phyloP scores from a whole-genome alignment of 805 yeast genomes.

The Candida silvicultrix region DNA sequence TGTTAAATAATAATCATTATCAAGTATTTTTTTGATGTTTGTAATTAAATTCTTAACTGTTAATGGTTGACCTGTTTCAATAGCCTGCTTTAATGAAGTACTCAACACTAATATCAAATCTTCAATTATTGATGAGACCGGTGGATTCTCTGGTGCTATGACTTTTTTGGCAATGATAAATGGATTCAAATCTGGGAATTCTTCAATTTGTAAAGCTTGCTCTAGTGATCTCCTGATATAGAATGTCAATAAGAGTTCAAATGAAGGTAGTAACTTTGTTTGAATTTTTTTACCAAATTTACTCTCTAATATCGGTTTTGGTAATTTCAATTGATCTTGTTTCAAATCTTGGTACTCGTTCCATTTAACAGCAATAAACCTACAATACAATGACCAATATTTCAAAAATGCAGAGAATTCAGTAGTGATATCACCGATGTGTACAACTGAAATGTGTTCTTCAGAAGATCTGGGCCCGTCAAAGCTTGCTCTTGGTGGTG shows the following conservation, averaged over 20 bases:
- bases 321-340: conserved; percentile 30
- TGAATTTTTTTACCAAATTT: conserved; percentile 51
- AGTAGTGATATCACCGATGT: conserved; percentile 57
- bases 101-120: conserved; percentile 74
- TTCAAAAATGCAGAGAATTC: conserved; percentile 76
- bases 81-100: conserved; percentile 53
- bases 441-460: conserved; percentile 46
- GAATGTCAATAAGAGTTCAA: conserved; percentile 57
- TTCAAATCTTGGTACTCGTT: conserved; percentile 32
- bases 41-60: conserved; percentile 49
- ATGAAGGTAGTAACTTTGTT: conserved; percentile 48
- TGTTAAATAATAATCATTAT: conserved; percentile 57
- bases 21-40: conserved; percentile 52
- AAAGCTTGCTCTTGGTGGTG: conserved; percentile 20
- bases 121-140: conserved; percentile 80
- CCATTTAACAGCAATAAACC: conserved; percentile 68
- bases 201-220: conserved; percentile 76
- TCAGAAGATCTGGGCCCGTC: conserved; percentile 26
- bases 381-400: conserved; percentile 78
- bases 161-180: conserved; percentile 19
- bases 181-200: conserved; percentile 51
- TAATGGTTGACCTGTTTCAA: conserved; percentile 63
- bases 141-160: conserved; percentile 47
- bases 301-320: conserved; percentile 47
- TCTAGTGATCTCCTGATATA: conserved; percentile 75